These are phyloP conservation scores for Acephala macrosclerotiorum DNA, from an alignment of 2,329 filamentous ascomycete species.

Conservation along the genomic window DNA sequence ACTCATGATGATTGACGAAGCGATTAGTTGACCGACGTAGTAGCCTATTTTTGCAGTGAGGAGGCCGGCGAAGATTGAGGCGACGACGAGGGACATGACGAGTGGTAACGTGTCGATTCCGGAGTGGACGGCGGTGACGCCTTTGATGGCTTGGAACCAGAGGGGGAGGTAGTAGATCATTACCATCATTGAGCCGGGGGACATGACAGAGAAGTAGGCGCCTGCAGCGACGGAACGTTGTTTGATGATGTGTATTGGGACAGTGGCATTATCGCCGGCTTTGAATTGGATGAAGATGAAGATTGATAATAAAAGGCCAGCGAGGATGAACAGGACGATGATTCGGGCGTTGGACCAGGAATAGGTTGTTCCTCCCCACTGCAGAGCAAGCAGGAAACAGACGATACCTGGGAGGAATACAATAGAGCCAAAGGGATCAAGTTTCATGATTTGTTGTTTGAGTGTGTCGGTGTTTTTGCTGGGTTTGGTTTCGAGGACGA, in stretches of 20 bases:
- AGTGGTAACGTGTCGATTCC: constrained; percentile 47
- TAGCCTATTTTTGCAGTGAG: constrained; percentile 42
- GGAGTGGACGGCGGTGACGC: constrained; percentile 48
- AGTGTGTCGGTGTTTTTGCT: constrained; percentile 38
- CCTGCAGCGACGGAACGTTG: constrained; percentile 47
- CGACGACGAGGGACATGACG: constrained; percentile 44
- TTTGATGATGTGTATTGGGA: constrained; percentile 49
- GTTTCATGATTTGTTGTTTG: constrained; percentile 48
- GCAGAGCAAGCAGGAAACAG: constrained; percentile 44
- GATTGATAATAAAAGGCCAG: constrained; percentile 38
- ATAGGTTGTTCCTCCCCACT: constrained; percentile 45
- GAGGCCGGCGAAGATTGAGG: constrained; percentile 42
- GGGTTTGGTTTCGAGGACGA: constrained; percentile 28
- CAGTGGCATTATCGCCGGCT: constrained; percentile 48
- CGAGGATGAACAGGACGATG: constrained; percentile 46
- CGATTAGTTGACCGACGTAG: constrained; percentile 37
- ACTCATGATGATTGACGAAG: constrained; percentile 39
- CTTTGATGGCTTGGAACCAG: constrained; percentile 56
- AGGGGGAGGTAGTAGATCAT: constrained; percentile 58
- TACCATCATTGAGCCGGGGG: constrained; percentile 46
- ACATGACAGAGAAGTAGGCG: constrained; percentile 43
- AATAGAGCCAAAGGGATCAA: constrained; percentile 46
- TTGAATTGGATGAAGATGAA: constrained; percentile 46
- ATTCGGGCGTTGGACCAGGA: constrained; percentile 45
- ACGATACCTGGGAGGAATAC: constrained; percentile 44